Conservation (phyloP, 345 rosid species). For the Turritis glabra region DNA sequence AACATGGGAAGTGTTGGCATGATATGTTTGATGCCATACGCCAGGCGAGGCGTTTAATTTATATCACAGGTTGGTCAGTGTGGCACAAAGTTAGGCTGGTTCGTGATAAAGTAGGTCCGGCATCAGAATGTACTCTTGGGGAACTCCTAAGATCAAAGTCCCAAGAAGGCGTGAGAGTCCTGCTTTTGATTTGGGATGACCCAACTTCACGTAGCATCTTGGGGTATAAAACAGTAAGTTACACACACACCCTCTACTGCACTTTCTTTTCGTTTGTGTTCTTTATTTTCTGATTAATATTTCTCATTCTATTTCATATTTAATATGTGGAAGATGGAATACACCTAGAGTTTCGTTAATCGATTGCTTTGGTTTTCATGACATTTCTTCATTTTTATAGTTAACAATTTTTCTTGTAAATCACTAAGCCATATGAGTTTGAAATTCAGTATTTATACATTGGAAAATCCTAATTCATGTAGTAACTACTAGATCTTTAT, state of each 20-base stretch:
- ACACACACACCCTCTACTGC: background rate
- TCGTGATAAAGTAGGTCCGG: conserved; percentile 47
- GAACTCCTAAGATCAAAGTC: conserved; percentile 78
- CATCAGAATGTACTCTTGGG: conserved; percentile 53
- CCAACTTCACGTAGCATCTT: conserved; percentile 76
- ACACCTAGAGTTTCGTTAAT: background rate
- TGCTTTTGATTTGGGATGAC: conserved; percentile 94
- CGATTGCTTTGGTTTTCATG: conserved; percentile 11
- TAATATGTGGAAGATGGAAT: background rate
- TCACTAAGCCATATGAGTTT: background rate
- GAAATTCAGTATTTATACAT: background rate
- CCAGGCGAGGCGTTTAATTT: conserved; percentile 73
- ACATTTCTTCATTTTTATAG: too few relatives aligned
- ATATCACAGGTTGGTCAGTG: conserved; percentile 89
- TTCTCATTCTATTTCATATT: background rate
- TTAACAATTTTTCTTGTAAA: background rate
- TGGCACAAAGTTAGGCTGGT: conserved; percentile 60
- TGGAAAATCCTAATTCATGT: background rate
- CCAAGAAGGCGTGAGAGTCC: conserved; percentile 88
- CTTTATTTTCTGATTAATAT: conserved; percentile 3
- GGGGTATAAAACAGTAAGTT: conserved; percentile 65
- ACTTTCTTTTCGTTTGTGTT: background rate
- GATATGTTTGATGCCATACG: conserved; percentile 72
- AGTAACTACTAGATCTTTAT: background rate
- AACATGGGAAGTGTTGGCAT: conserved; percentile 68